phyloP scores from a whole-genome alignment of 192 early-diverging fungal genomes.

The Linnemannia zychae region DNA sequence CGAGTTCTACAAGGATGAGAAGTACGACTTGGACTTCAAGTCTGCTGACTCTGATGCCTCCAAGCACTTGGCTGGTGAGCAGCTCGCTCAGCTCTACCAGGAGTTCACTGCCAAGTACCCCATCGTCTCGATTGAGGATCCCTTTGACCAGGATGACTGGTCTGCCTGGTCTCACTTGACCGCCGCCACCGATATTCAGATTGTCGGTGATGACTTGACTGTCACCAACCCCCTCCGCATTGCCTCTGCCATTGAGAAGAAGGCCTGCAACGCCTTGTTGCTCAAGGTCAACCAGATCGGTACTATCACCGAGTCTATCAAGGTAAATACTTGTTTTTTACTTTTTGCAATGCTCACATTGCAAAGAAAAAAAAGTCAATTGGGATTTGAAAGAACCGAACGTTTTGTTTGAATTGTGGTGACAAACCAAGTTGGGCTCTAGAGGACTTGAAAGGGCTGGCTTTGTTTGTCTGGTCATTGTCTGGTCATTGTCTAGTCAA shows the following conservation, averaged over 20 bases:
- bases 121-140: slow-evolving; percentile 97
- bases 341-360: not conserved
- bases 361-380: not conserved
- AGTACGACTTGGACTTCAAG: slow-evolving; percentile 99
- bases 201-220: slow-evolving; percentile 98
- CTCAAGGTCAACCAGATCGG: slow-evolving; percentile 99
- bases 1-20: slow-evolving; percentile 96
- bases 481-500: not conserved
- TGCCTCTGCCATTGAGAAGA: slow-evolving; percentile 89
- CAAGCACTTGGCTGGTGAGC: slow-evolving; percentile 76
- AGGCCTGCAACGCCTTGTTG: slow-evolving; percentile 93
- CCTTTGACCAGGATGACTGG: slow-evolving; percentile 99
- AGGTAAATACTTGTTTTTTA: slow-evolving; percentile 26
- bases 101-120: slow-evolving; percentile 88
- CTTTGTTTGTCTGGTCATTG: not conserved
- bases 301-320: slow-evolving; percentile 94
- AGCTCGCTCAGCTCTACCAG: slow-evolving; percentile 88
- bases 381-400: not conserved
- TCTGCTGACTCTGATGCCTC: slow-evolving; percentile 84
- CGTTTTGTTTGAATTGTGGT: not conserved
- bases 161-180: slow-evolving; percentile 88
- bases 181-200: slow-evolving; percentile 76
- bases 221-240: slow-evolving; percentile 98
- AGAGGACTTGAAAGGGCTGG: not conserved
- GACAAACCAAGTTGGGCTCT: slow-evolving; percentile 1